Conservation (phyloP, 73 alveolate genomes). For the Tetrahymena malaccensis region DNA sequence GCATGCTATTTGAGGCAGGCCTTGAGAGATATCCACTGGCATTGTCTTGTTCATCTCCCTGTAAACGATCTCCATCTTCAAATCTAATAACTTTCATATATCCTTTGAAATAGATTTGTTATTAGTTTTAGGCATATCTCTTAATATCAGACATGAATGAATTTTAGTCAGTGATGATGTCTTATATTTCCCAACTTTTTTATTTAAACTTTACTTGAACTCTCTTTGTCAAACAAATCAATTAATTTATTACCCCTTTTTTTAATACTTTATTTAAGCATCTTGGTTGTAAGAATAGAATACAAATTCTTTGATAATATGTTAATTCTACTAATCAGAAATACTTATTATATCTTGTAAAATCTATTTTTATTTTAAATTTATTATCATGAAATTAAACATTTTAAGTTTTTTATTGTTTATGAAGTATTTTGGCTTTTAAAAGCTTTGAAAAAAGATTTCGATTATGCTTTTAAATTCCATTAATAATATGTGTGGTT, state of each 20-base stretch:
- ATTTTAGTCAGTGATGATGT: not conserved
- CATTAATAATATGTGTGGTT: not conserved
- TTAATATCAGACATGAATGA: slow-evolving; percentile 1
- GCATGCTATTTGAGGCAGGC: not conserved
- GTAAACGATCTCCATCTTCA: slow-evolving; percentile 20
- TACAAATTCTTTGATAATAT: slow-evolving; percentile 25
- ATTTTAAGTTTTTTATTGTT: too few relatives aligned
- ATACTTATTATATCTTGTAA: not conserved
- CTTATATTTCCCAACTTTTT: slow-evolving; percentile 12
- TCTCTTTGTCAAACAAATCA: not conserved
- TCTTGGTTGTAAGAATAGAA: slow-evolving; percentile 7
- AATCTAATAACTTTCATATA: slow-evolving; percentile 19
- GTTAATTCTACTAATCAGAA: slow-evolving; percentile 5
- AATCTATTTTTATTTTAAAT: not conserved
- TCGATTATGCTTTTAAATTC: not conserved
- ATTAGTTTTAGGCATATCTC: not conserved
- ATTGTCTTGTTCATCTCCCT: slow-evolving; percentile 7
- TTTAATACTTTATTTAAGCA: not conserved
- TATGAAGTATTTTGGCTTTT: too few relatives aligned
- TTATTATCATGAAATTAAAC: too few relatives aligned
- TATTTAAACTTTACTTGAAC: not conserved
- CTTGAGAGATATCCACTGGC: not conserved
- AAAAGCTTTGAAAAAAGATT: not conserved
- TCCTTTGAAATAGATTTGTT: slow-evolving; percentile 31
- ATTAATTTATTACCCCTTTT: not conserved